Evolutionary conservation across 1,284 basidiomycete genomes (phyloP).

Genomic region (Microbotryomycetes sp.): DNA sequence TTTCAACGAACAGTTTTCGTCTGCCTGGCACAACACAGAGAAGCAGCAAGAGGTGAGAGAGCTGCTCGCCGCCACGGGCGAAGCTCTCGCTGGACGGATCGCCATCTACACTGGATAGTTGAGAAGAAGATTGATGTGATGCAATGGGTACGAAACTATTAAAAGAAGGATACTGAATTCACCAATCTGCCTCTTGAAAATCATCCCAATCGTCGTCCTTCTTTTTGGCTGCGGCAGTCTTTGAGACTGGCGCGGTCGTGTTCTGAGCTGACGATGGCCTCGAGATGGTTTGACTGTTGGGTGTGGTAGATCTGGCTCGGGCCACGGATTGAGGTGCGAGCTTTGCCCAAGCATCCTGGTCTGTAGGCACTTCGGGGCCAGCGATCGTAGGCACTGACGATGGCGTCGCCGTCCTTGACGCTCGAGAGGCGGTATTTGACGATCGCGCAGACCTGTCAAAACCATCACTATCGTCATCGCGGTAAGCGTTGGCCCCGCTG

Average conservation of each 20-base stretch:
- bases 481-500: not conserved
- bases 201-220: constrained; percentile 2
- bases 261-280: not conserved
- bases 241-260: not conserved
- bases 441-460: not conserved
- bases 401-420: constrained; percentile 6
- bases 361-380: not conserved
- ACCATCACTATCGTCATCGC: not conserved
- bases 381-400: constrained; percentile 4
- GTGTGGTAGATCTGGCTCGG: not conserved
- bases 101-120: constrained; percentile 14
- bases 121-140: not conserved
- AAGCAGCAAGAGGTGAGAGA: constrained; percentile 23
- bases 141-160: not conserved
- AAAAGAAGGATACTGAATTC: not conserved
- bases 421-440: constrained; percentile 12
- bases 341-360: not conserved
- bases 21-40: constrained; percentile 20
- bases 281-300: not conserved
- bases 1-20: constrained; percentile 23
- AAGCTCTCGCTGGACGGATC: constrained; percentile 13
- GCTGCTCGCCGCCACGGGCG: constrained; percentile 32
- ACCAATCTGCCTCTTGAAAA: not conserved
- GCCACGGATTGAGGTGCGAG: not conserved
- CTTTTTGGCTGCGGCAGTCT: not conserved